Evolutionary conservation across 106 monocot species (phyloP).

Genomic region (Hemerocallis citrina): DNA sequence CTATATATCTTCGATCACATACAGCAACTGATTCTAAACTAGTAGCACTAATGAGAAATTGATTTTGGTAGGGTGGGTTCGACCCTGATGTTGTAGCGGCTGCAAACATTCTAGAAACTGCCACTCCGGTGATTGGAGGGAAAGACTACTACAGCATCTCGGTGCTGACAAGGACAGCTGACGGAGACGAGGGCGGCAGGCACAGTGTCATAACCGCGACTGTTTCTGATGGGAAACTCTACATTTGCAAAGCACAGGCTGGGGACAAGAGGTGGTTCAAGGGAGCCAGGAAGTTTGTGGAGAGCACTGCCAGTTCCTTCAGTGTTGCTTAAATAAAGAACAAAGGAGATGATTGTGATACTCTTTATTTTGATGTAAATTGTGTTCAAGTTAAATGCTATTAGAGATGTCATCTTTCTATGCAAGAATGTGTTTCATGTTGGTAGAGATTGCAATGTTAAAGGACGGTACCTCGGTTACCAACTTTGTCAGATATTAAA

Average conservation of each 20-base stretch:
- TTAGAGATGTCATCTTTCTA: no score
- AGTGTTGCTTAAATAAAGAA: conserved; percentile 42
- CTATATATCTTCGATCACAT: no score
- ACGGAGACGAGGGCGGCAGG: conserved; percentile 93
- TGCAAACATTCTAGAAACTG: conserved; percentile 70
- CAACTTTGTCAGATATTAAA: no score
- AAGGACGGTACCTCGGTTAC: no score
- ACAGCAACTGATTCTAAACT: no score
- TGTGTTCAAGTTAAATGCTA: no score
- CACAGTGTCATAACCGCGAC: conserved; percentile 82
- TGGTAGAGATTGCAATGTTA: no score
- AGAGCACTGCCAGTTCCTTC: conserved; percentile 74
- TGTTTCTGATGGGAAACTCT: conserved; percentile 78
- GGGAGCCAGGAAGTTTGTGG: conserved; percentile 93
- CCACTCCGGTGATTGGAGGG: conserved; percentile 30
- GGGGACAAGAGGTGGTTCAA: conserved; percentile 99
- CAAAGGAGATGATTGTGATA: no score
- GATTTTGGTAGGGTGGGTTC: conserved; percentile 65
- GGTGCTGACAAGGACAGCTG: conserved; percentile 93
- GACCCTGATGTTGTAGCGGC: conserved; percentile 72
- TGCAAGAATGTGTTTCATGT: no score
- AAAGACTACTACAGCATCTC: conserved; percentile 75
- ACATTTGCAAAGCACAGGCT: conserved; percentile 96
- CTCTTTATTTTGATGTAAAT: no score
- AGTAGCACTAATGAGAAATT: neutral